Evolutionary conservation across 208 protist species (phyloP), one percentile per base, ranked within the genome.

Genomic region (Leishmania tropica): DNA sequence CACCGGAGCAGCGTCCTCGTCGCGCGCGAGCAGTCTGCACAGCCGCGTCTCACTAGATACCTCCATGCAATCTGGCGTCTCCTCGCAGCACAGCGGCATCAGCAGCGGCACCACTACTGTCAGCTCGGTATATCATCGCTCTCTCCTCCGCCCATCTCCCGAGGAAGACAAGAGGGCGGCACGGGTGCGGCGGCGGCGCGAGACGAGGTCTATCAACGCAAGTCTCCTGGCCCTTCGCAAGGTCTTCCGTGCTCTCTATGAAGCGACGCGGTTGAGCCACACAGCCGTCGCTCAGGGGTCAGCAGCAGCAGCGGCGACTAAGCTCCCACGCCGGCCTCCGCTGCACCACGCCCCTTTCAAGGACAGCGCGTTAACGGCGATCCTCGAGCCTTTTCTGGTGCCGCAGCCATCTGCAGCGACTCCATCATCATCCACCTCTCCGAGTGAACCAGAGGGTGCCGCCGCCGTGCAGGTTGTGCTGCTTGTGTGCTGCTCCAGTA

Each of bases 211-310:
- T 84, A 97, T 97, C 79, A 97, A 97, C 86, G 89, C 87, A 47
- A 95, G 91, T n/a, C 83, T 97, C 73, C 87, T 97, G 42, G 92
- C 92, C 15, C 86, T 97, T 60, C 92, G 91, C 10, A 93, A 95
- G 68, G 94, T 97, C 11, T 86, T 97, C 10, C 92, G 93, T 58
- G 85, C 83, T 19, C 84, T 95, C 42, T 80, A 88, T 60, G 68
- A 86, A 47, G 71, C 76, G 1, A 75, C 71, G 8, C 53, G 17
- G 45, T 54, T n/a, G 37, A 67, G 13, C 53, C 28, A 17, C 56
- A 40, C 37, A 24, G 28, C 64, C 74, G 31, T 40, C 58, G 24
- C 67, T 13, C 35, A 31, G 47, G 42, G 3, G 47, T 13, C 24
- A 11, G 11, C 15, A 28, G 53, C 81, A 80, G 54, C 62, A 17